These are phyloP conservation scores for Lachnellula willkommii DNA, from an alignment of 2,329 filamentous ascomycete genomes.

Conservation along the genomic window DNA sequence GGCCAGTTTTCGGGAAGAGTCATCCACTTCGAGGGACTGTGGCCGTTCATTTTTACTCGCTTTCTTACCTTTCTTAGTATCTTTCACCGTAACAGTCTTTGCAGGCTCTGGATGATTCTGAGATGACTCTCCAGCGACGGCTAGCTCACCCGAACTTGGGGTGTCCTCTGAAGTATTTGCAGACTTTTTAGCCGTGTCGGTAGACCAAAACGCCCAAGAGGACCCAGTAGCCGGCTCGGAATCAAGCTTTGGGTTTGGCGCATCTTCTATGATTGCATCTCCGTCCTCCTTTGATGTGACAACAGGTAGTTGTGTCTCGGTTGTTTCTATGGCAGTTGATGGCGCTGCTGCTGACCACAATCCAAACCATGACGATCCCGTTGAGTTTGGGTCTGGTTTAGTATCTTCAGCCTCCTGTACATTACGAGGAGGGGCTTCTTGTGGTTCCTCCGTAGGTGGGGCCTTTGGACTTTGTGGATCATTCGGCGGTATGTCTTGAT, in stretches of 20 bases:
- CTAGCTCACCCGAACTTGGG: slow-evolving; percentile 40
- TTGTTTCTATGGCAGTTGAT: slow-evolving; percentile 18
- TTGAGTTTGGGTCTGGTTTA: neutral
- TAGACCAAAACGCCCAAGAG: slow-evolving; percentile 79
- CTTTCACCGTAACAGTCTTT: slow-evolving; percentile 15
- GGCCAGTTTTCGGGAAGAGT: slow-evolving; percentile 9
- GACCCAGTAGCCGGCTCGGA: slow-evolving; percentile 45
- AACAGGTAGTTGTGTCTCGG: slow-evolving; percentile 21
- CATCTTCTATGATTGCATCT: slow-evolving; percentile 23
- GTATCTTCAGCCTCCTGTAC: neutral
- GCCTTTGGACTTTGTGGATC: neutral
- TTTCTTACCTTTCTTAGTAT: slow-evolving; percentile 19
- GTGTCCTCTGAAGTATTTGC: slow-evolving; percentile 4
- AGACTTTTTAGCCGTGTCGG: slow-evolving; percentile 28
- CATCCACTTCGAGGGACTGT: slow-evolving; percentile 22
- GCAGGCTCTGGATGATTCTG: slow-evolving; percentile 42
- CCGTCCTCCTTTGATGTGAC: slow-evolving; percentile 12
- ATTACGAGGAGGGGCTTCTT: neutral
- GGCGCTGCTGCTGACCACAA: slow-evolving; percentile 25
- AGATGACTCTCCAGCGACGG: slow-evolving; percentile 52
- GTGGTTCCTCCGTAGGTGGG: neutral
- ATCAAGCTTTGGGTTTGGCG: slow-evolving; percentile 4
- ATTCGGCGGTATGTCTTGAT: slow-evolving; percentile 3
- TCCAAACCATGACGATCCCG: slow-evolving; percentile 29
- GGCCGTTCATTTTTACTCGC: slow-evolving; percentile 23